phyloP scores from a whole-genome alignment of 2,329 filamentous ascomycete genomes.

The Colletotrichum sojae region DNA sequence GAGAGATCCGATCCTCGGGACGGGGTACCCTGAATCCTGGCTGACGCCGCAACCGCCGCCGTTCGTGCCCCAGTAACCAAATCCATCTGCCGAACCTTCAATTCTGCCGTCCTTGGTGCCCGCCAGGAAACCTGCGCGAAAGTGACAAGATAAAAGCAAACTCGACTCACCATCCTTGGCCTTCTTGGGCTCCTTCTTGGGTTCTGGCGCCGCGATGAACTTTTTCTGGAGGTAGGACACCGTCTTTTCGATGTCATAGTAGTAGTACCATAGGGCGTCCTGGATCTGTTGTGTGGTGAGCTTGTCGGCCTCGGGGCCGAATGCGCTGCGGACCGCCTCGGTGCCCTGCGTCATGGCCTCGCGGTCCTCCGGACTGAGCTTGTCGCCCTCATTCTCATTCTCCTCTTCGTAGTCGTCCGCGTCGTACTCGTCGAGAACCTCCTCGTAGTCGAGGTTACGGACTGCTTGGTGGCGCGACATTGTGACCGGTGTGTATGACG shows the following conservation, averaged over 20 bases:
- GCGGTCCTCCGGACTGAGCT: constrained; percentile 64
- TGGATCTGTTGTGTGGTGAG: constrained; percentile 79
- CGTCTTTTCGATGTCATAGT: constrained; percentile 90
- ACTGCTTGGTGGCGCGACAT: constrained; percentile 65
- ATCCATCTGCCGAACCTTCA: constrained; percentile 43
- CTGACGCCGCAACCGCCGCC: constrained; percentile 1
- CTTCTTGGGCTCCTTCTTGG: constrained; percentile 58
- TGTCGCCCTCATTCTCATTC: constrained; percentile 60
- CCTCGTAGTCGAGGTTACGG: constrained; percentile 65
- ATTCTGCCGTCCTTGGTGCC: constrained; percentile 40
- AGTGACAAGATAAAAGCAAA: constrained; percentile 27
- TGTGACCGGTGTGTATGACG: not conserved
- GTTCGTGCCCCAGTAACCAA: constrained; percentile 27
- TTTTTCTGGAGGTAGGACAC: constrained; percentile 84
- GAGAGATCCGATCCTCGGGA: constrained; percentile 41
- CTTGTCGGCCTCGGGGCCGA: constrained; percentile 73
- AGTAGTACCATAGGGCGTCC: constrained; percentile 95
- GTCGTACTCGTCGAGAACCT: constrained; percentile 65
- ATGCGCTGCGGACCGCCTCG: constrained; percentile 73
- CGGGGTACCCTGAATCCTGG: constrained; percentile 36
- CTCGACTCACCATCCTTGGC: constrained; percentile 58
- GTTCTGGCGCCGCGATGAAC: constrained; percentile 60
- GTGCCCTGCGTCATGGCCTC: constrained; percentile 74
- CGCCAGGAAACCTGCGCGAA: constrained; percentile 22
- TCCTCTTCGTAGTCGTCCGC: constrained; percentile 59